These are phyloP conservation scores for Talaromyces adpressus DNA, from an alignment of 495 filamentous ascomycete genomes.

Conservation along the genomic window DNA sequence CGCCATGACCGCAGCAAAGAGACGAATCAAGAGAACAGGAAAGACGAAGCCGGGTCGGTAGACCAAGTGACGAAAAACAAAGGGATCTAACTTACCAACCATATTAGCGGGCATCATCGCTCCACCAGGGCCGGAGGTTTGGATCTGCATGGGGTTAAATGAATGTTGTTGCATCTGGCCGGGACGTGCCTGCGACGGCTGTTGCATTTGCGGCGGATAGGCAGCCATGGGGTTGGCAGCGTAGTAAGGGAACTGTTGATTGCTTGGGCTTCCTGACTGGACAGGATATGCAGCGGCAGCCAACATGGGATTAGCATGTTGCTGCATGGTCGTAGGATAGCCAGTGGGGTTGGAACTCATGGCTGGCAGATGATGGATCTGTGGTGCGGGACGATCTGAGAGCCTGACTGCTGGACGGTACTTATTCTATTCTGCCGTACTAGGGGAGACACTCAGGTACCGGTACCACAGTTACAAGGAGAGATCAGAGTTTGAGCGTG, in stretches of 20 bases:
- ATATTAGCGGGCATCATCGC: conserved; percentile 37
- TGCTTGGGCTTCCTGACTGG: conserved; percentile 28
- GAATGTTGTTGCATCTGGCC: conserved; percentile 26
- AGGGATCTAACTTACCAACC: conserved; percentile 23
- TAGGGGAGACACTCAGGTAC: not conserved
- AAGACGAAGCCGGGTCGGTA: conserved; percentile 9
- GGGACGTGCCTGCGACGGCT: conserved; percentile 14
- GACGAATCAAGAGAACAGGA: conserved; percentile 1
- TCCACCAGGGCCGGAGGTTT: conserved; percentile 34
- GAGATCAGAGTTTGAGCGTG: not conserved
- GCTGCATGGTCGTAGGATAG: conserved; percentile 26
- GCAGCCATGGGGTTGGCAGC: conserved; percentile 31
- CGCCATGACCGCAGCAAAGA: not conserved
- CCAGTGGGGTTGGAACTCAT: conserved; percentile 39
- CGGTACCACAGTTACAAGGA: not conserved
- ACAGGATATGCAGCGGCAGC: conserved; percentile 25
- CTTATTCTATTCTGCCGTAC: not conserved
- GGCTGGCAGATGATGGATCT: not conserved
- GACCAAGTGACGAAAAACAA: conserved; percentile 10
- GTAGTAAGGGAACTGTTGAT: conserved; percentile 33
- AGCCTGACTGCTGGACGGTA: not conserved
- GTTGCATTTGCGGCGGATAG: conserved; percentile 30
- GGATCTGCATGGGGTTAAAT: conserved; percentile 33
- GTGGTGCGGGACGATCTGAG: not conserved
- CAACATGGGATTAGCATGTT: conserved; percentile 12